Evolutionary conservation across 2,329 filamentous ascomycete species (phyloP), one percentile per base, ranked within the genome.

Genomic region (Alternaria metachromatica): DNA sequence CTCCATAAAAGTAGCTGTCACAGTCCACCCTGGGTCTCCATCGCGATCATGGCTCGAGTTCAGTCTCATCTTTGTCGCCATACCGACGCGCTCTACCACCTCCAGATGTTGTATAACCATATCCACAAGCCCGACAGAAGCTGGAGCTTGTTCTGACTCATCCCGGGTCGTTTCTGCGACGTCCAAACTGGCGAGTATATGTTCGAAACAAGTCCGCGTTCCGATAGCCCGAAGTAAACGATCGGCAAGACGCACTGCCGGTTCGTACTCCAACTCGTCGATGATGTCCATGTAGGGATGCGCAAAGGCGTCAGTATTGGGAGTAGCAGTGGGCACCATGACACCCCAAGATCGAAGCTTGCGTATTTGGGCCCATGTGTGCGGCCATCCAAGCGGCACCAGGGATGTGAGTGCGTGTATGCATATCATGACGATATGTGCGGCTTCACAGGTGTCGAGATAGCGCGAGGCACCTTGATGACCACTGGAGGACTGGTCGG

Each of bases 1-100:
- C 72, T 93, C 91, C 25, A 93, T 80, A 6, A 80, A 77, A 1
- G 76, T 74, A 8, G 77, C 69, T 15, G 76, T 76, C 2, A 79
- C 68, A 6, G 76, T 79, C 78, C 78, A 80, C 5, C 77, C 77
- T 6, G 77, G 78, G 48, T 80, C 77, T 8, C 71, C 69, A 10
- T 60, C 50, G 4, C 51, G 25, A 13, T 60, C 67, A 8, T 60
- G 60, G 12, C 54, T 62, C 6, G 65, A 50, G 10, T 65, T 72
- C 62, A 71, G 57, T 50, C 60, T 73, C n/a, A 45, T 60, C 45
- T 72, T 77, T n/a, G 48, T 67, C n/a, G 59, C 53, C 12, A 75
- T 44, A 18, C 69, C 72, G 55, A 66, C 60, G 9, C 56, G 65
- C 58, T 79, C 73, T 3, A 73, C 66, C 30, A 74, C 61, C 26